Conservation (phyloP, 1,284 basidiomycete species). For the Volvariella volvacea region DNA sequence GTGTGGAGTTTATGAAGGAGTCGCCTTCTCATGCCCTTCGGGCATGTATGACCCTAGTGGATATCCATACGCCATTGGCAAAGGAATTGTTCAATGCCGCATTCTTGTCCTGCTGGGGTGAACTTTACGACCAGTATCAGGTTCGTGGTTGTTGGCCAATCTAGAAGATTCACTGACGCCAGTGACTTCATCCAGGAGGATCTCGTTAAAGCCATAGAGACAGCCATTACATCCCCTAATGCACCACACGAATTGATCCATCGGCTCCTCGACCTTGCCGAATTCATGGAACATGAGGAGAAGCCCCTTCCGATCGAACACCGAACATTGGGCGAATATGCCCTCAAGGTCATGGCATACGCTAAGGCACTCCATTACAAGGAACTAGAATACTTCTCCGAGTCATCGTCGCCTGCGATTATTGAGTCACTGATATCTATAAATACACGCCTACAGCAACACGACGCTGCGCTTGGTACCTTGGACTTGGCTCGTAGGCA, state of each 20-base stretch:
- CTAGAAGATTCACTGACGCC: constrained; percentile 6
- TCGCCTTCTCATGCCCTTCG: constrained; percentile 96
- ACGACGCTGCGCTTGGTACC: constrained; percentile 94
- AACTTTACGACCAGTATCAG: constrained; percentile 95
- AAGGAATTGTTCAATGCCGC: constrained; percentile 98
- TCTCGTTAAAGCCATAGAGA: constrained; percentile 86
- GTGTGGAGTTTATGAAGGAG: constrained; percentile 97
- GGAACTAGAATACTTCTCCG: constrained; percentile 94
- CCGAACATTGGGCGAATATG: constrained; percentile 89
- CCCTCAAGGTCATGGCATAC: constrained; percentile 91
- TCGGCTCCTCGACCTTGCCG: constrained; percentile 90
- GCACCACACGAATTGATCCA: constrained; percentile 93
- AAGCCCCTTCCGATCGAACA: constrained; percentile 94
- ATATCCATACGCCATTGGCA: constrained; percentile 87
- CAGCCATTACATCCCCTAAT: constrained; percentile 75
- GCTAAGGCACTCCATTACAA: constrained; percentile 99
- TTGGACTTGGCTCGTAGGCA: constrained; percentile 82
- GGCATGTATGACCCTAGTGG: constrained; percentile 92
- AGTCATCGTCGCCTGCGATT: constrained; percentile 73
- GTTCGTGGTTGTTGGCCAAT: constrained; percentile 32
- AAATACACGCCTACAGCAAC: constrained; percentile 96
- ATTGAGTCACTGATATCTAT: constrained; percentile 96
- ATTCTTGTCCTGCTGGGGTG: constrained; percentile 97
- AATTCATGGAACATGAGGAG: constrained; percentile 99
- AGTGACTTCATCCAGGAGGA: constrained; percentile 82